Conservation (phyloP, 257 asterid species). For the Salvia splendens region DNA sequence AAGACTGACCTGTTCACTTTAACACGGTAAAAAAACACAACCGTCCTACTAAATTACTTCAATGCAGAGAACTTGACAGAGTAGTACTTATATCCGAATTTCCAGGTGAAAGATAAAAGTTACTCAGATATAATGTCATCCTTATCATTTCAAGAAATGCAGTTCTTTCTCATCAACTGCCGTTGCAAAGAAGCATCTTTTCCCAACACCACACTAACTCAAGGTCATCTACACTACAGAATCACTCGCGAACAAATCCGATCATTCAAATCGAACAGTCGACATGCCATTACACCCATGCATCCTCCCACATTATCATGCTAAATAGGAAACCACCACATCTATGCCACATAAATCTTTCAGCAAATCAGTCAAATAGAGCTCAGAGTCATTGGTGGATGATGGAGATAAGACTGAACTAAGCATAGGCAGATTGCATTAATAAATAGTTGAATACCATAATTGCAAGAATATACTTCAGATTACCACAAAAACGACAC, state of each 20-base stretch:
- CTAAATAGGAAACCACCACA: background rate
- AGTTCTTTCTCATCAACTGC: background rate
- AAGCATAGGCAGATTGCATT: slow-evolving; percentile 8
- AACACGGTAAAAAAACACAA: slow-evolving; percentile 6
- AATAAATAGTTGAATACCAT: background rate
- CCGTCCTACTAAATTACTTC: background rate
- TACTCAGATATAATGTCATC: background rate
- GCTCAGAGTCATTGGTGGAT: slow-evolving; percentile 10
- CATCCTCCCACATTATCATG: background rate
- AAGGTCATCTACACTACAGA: background rate
- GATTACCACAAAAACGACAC: background rate
- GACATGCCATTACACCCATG: background rate
- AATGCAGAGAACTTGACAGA: background rate
- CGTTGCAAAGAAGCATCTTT: background rate
- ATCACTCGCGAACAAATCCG: background rate
- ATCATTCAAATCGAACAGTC: background rate
- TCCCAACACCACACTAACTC: background rate
- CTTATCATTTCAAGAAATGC: background rate
- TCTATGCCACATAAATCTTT: background rate
- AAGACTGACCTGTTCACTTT: background rate
- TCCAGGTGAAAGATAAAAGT: background rate
- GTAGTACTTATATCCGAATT: background rate
- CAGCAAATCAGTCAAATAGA: background rate
- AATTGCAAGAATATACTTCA: background rate
- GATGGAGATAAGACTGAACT: background rate